These are phyloP conservation scores for Calonectria pseudoreteaudii DNA, from an alignment of 2,329 filamentous ascomycete genomes.

Conservation along the genomic window DNA sequence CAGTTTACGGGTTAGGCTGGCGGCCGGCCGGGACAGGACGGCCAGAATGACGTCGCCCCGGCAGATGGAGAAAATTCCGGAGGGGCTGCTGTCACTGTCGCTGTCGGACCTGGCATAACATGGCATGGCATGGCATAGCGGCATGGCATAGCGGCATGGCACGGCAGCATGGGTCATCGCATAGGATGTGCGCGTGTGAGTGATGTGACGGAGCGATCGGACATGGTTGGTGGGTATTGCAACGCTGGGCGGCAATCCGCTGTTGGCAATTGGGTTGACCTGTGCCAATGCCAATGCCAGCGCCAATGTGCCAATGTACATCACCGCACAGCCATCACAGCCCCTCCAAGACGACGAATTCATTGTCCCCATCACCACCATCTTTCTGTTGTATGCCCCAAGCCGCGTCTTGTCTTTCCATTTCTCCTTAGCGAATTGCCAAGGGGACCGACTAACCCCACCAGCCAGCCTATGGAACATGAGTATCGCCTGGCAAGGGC, in stretches of 20 bases:
- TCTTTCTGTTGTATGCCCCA: not conserved
- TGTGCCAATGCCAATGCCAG: not conserved
- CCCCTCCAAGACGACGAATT: not conserved
- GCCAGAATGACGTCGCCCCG: slow-evolving; percentile 2
- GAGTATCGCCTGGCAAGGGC: slow-evolving; percentile 3
- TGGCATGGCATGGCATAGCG: too few species aligned
- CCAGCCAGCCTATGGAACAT: not conserved
- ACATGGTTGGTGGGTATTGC: not conserved
- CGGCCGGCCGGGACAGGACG: not conserved
- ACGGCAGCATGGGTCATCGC: not conserved
- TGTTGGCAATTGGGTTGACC: slow-evolving; percentile 15
- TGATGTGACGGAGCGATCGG: not conserved
- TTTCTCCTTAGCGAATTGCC: slow-evolving; percentile 7
- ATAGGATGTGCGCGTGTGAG: not conserved
- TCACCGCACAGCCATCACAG: not conserved
- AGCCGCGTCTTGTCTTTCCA: not conserved
- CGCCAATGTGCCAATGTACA: not conserved
- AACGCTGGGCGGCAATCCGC: slow-evolving; percentile 12
- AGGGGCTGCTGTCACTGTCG: not conserved
- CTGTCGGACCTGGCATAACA: not conserved
- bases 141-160: too few species aligned
- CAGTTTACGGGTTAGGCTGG: slow-evolving; percentile 12
- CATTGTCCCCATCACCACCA: not conserved
- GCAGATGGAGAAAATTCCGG: slow-evolving; percentile 15
- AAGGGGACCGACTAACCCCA: slow-evolving; percentile 6